Evolutionary conservation across 1,139 yeast species (phyloP).

Genomic region (Saccharomycopsis hybrid): DNA sequence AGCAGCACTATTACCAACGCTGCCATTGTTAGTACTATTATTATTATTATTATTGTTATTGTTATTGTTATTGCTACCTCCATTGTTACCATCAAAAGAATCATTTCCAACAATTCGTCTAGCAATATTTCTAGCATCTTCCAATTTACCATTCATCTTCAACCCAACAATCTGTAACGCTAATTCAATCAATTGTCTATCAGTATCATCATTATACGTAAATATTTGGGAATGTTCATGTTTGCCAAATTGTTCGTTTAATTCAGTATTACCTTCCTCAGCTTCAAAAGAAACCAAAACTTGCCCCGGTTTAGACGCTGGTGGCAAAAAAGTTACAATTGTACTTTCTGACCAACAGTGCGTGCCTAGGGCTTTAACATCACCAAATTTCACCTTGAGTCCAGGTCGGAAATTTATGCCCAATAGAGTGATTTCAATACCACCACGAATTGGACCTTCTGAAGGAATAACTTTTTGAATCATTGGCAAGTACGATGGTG

Average conservation of each 20-base stretch:
- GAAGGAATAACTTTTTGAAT: conserved; percentile 88
- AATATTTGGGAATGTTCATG: conserved; percentile 37
- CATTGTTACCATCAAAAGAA: conserved; percentile 27
- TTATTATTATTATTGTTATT: not conserved
- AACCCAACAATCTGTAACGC: conserved; percentile 92
- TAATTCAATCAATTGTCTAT: conserved; percentile 82
- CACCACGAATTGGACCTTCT: conserved; percentile 93
- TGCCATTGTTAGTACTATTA: conserved; percentile 2
- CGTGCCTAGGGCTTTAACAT: conserved; percentile 74
- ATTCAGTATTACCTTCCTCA: conserved; percentile 22
- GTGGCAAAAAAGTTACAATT: conserved; percentile 88
- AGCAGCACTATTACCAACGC: conserved; percentile 20
- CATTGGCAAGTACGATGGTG: conserved; percentile 36
- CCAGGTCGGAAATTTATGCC: conserved; percentile 86
- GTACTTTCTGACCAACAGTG: conserved; percentile 97
- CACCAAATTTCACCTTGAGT: conserved; percentile 78
- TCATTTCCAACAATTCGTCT: conserved; percentile 70
- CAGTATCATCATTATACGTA: conserved; percentile 89
- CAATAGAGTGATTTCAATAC: conserved; percentile 83
- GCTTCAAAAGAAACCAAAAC: conserved; percentile 79
- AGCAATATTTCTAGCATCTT: conserved; percentile 88
- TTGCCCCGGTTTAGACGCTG: conserved; percentile 83
- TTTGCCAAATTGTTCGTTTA: conserved; percentile 6
- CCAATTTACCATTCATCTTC: conserved; percentile 90
- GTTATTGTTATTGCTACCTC: conserved; percentile 17